Conservation (phyloP, 1,284 basidiomycete species). For the Puccinia polysora region DNA sequence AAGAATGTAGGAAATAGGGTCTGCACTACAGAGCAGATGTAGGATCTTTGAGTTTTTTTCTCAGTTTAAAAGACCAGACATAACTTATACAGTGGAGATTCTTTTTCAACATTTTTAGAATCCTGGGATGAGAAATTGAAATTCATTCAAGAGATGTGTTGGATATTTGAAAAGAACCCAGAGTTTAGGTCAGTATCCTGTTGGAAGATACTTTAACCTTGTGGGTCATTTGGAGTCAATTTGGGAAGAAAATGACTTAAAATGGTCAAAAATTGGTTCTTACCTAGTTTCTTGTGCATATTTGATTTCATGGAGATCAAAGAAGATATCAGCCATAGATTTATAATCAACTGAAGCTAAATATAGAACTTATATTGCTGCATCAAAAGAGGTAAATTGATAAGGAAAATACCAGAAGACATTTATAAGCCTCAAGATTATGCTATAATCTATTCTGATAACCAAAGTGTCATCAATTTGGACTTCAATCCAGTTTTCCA, state of each 20-base stretch:
- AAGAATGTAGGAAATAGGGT: background rate
- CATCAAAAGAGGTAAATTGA: constrained; percentile 2
- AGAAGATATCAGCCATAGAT: constrained; percentile 3
- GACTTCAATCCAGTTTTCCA: constrained; percentile 12
- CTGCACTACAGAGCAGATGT: constrained; percentile 14
- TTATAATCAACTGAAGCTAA: constrained; percentile 9
- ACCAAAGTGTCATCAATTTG: constrained; percentile 1
- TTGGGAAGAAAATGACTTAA: constrained; percentile 4
- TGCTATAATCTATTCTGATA: constrained; percentile 1
- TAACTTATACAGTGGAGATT: constrained; percentile 1
- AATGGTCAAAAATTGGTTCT: background rate
- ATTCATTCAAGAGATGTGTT: background rate
- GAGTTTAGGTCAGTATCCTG: background rate
- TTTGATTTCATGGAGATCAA: constrained; percentile 3
- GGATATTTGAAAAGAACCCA: constrained; percentile 20
- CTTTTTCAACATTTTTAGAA: constrained; percentile 6
- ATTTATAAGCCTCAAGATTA: background rate
- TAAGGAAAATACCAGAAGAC: background rate
- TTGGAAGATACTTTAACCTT: background rate
- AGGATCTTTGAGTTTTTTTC: constrained; percentile 15
- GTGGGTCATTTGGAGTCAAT: constrained; percentile 1
- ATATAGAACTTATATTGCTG: background rate
- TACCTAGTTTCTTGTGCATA: background rate
- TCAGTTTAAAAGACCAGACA: constrained; percentile 17
- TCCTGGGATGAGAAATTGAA: background rate